A percentile compares a stretch with the other conserved stretches of the same genome.
These are phyloP conservation scores for Aspergillus awamori DNA, from an alignment of 2,329 filamentous ascomycete species.

Conservation along the genomic window DNA sequence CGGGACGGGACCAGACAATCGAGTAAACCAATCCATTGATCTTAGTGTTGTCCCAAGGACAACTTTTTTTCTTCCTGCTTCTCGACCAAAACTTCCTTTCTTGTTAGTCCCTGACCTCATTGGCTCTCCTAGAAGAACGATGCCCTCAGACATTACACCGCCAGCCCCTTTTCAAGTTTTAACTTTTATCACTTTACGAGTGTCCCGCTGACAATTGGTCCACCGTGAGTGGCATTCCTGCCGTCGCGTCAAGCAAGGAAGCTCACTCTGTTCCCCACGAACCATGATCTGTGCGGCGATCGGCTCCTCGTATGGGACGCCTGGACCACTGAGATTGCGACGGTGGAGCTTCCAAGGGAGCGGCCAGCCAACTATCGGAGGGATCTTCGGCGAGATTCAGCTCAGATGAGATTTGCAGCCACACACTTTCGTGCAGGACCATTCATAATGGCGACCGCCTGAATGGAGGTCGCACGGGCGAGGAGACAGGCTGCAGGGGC, in stretches of 20 bases:
- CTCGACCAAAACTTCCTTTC: background rate
- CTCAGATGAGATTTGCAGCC: conserved; percentile 22
- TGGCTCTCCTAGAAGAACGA: background rate
- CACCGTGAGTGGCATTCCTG: conserved; percentile 16
- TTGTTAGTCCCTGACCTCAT: background rate
- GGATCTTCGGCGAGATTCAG: conserved; percentile 22
- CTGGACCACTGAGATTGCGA: conserved; percentile 14
- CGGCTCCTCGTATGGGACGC: conserved; percentile 12
- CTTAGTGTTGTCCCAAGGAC: too few species aligned
- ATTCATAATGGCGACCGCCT: conserved; percentile 8
- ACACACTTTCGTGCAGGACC: conserved; percentile 10
- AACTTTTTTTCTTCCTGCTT: background rate
- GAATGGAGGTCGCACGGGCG: conserved; percentile 16
- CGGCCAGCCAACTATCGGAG: conserved; percentile 18
- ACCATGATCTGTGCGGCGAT: conserved; percentile 30
- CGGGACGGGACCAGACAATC: background rate
- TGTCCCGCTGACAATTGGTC: conserved; percentile 16
- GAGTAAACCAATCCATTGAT: background rate
- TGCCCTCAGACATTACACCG: background rate
- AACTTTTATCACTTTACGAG: background rate
- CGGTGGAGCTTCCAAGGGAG: conserved; percentile 12
- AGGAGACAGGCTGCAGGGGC: conserved; percentile 3
- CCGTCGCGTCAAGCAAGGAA: conserved; percentile 15
- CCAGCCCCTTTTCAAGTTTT: background rate
- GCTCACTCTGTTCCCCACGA: conserved; percentile 18